These are phyloP conservation scores for Salicornia ramosissima DNA, from an alignment of 148 eudicot species.

Conservation along the genomic window DNA sequence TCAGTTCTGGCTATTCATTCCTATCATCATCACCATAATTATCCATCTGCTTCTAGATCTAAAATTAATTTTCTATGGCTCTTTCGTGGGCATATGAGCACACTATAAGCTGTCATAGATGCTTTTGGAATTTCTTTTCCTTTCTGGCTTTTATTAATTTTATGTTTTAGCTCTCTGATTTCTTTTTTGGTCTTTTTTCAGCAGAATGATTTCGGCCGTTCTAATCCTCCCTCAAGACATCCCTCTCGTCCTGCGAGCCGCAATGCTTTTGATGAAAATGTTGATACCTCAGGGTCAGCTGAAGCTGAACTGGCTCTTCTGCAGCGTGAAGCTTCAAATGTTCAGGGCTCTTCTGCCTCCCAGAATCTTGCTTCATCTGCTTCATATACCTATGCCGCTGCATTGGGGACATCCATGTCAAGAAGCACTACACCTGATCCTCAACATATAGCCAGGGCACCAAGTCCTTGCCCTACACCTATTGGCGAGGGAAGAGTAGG, in stretches of 20 bases:
- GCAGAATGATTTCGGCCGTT: slow-evolving; percentile 71
- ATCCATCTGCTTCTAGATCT: neutral
- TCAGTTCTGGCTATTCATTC: neutral
- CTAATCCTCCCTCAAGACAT: slow-evolving; percentile 63
- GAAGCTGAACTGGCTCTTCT: slow-evolving; percentile 70
- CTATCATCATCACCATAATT: neutral
- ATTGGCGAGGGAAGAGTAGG: slow-evolving; percentile 76
- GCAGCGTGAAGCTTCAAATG: slow-evolving; percentile 37
- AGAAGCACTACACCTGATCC: slow-evolving; percentile 96
- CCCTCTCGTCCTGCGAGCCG: slow-evolving; percentile 94
- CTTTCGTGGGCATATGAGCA: neutral
- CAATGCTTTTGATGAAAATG: slow-evolving; percentile 67
- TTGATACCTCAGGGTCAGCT: slow-evolving; percentile 39
- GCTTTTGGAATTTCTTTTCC: neutral
- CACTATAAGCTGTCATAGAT: neutral
- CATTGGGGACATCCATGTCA: slow-evolving; percentile 73
- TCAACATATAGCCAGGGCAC: slow-evolving; percentile 72
- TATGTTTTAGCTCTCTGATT: neutral
- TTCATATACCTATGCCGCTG: slow-evolving; percentile 90
- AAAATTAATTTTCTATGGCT: neutral
- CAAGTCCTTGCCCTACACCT: slow-evolving; percentile 91
- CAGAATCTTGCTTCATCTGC: slow-evolving; percentile 44
- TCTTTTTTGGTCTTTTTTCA: slow-evolving; percentile 1
- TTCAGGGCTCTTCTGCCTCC: slow-evolving; percentile 39
- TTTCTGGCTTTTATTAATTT: neutral